Percentiles rank a stretch among this genome's conserved stretches.
These are phyloP conservation scores for Cladophialophora psammophila DNA, from an alignment of 2,329 filamentous ascomycete genomes.

Conservation along the genomic window DNA sequence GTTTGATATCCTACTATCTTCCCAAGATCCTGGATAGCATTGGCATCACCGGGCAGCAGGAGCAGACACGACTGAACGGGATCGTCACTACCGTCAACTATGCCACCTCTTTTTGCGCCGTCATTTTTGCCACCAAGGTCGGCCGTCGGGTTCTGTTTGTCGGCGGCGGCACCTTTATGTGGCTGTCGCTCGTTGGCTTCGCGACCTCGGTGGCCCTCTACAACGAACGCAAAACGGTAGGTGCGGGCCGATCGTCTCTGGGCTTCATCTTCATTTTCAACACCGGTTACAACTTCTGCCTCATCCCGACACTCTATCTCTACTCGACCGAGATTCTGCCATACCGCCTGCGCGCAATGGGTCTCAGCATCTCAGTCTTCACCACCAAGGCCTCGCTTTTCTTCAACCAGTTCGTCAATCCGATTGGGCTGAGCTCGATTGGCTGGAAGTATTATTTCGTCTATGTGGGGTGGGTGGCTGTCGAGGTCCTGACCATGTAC, in stretches of 20 bases:
- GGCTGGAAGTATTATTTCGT: constrained; percentile 56
- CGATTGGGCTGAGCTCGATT: constrained; percentile 52
- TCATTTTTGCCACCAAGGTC: constrained; percentile 10
- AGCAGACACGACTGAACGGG: constrained; percentile 50
- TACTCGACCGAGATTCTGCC: constrained; percentile 11
- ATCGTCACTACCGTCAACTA: constrained; percentile 18
- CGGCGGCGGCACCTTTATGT: constrained; percentile 11
- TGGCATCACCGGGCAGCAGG: constrained; percentile 45
- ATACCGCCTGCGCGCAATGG: constrained; percentile 10
- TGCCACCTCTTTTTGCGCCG: not conserved
- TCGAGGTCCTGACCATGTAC: constrained; percentile 47
- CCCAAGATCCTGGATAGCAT: constrained; percentile 48
- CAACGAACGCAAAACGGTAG: not conserved
- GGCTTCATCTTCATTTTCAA: constrained; percentile 15
- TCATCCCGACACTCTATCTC: constrained; percentile 6
- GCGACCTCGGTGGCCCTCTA: constrained; percentile 11
- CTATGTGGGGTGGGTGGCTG: constrained; percentile 50
- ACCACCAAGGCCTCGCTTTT: constrained; percentile 43
- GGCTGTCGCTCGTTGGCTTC: constrained; percentile 9
- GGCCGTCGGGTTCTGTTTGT: constrained; percentile 6
- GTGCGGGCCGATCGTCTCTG: not conserved
- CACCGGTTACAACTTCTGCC: constrained; percentile 10
- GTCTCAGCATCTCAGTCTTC: constrained; percentile 39
- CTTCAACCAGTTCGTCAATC: constrained; percentile 47
- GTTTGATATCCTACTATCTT: constrained; percentile 48